Base-by-base conservation (phyloP, 176 grass and related monocot genomes). In the Juncus effusus region DNA sequence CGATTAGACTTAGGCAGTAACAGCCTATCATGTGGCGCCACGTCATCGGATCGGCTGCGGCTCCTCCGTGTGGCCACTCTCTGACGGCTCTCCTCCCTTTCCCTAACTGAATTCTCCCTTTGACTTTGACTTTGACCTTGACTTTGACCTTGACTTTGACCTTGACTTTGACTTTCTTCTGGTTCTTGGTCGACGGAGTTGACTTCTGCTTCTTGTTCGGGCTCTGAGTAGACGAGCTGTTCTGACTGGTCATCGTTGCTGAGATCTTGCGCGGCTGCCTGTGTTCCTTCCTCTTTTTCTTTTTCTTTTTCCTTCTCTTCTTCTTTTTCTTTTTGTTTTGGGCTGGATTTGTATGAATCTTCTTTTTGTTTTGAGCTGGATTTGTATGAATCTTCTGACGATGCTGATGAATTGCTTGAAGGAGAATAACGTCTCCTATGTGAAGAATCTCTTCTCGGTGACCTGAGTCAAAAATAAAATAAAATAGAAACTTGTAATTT, bases 231-330 rank as follows among this genome's bases (percentile, higher is more conserved):
- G 62, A 79, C 72, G 14, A 86, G 55, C 62, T 54, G 81, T 51
- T 84, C 86, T 75, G 53, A 78, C 42, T 69, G 81, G 63, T 85
- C 80, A 76, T 91, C 92, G 56, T 73, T 56, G 56, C 73, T 90
- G 35, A 80, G 51, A 76, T 92, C 84, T 54, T 59, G 75, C 47
- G 69, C 61, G 73, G 56, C 70, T 64, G 73, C 44, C 79, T 59
- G 83, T 65, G 65, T 92, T 28, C 11, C 61, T 68, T 81, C 84
- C 85, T 62, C 59, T 79, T 28, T 28, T 28, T 28, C 19, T 28
- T 28, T 28, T 28, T 28, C 19, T 28, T 28, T 28, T 28, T 85
- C 83, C 35, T 71, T 65, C 72, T 64, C 58, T 61, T 89, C 82
- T 55, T 84, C 78, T 74, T 58, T 80, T 38, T 42, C 1, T 47